phyloP scores from a whole-genome alignment of 495 filamentous ascomycete species.

The Trichoderma orchidacearum region DNA sequence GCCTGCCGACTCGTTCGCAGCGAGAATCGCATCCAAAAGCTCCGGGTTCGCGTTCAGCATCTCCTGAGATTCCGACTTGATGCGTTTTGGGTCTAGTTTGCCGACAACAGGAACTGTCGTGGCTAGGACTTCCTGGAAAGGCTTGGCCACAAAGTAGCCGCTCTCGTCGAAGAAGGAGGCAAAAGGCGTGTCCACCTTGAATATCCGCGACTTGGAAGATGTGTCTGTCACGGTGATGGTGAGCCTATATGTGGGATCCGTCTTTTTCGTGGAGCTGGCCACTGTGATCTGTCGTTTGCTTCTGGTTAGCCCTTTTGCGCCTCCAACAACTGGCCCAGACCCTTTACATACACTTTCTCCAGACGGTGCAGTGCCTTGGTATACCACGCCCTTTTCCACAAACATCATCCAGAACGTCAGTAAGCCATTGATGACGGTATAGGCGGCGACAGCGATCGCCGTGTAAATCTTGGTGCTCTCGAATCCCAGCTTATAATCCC shows the following conservation, averaged over 20 bases:
- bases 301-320: conserved; percentile 1
- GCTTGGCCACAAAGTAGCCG: conserved; percentile 68
- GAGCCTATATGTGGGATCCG: conserved; percentile 65
- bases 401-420: conserved; percentile 79
- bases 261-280: conserved; percentile 54
- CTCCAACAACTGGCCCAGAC: not conserved
- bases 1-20: conserved; percentile 13
- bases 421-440: conserved; percentile 64
- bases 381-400: conserved; percentile 72
- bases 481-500: conserved; percentile 84
- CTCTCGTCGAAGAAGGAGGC: conserved; percentile 70
- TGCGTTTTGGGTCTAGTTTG: conserved; percentile 48
- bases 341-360: conserved; percentile 18
- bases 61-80: conserved; percentile 9
- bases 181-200: conserved; percentile 54
- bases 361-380: conserved; percentile 44
- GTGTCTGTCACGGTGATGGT: conserved; percentile 42
- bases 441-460: conserved; percentile 58
- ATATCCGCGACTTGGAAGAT: conserved; percentile 28
- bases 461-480: conserved; percentile 67
- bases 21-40: conserved; percentile 25
- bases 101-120: conserved; percentile 53
- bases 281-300: conserved; percentile 44
- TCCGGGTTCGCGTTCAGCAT: conserved; percentile 19
- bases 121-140: conserved; percentile 73